Base-by-base conservation (phyloP, 768 basidiomycete genomes). In the Paxillus rubicundulus region DNA sequence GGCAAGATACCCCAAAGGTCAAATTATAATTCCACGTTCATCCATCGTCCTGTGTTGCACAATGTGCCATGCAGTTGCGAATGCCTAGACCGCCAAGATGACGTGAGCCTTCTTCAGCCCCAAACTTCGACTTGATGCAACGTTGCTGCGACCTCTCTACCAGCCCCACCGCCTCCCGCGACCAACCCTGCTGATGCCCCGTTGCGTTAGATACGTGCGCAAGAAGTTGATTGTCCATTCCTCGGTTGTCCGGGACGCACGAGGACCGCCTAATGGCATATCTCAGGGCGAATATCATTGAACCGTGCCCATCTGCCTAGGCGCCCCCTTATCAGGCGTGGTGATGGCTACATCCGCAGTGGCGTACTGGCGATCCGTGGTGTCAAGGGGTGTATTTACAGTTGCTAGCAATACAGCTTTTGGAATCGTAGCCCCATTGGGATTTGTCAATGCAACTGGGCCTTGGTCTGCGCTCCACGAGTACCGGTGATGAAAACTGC, bases 401-500 rank as follows among this genome's bases (percentile, higher is more conserved):
- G 30, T 36, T 27, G 41, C 38, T 5, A 47, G 12, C 16, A 32
- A n/a, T 12, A 47, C 51, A 42, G 52, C 55, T 56, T 60, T 70
- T n/a, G 67, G 63, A 34, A 60, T 42, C 9, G 52, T 41, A 2
- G 54, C 4, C 1, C 47, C 42, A 9, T 47, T 49, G 4, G 62
- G 52, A 49, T 60, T 60, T 45, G 56, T 49, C 8, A 65, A 66
- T n/a, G 64, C 58, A 37, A 51, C 45, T 3, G 68, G 60, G 20
- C 59, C 62, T 39, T 43, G 36, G n/a, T 70, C 59, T 4, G 56
- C 54, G 40, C 58, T 65, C 66, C 68, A 70, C 28, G 69, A 70
- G 13, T 58, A 48, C 33, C 69, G 62, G 33, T 42, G 62, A 27
- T 61, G 57, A 41, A 69, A 69, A 46, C 70, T 72, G 41, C 57